Evolutionary conservation across 202 grass and related monocot genomes (phyloP).

Genomic region (Alloteropsis angusta): DNA sequence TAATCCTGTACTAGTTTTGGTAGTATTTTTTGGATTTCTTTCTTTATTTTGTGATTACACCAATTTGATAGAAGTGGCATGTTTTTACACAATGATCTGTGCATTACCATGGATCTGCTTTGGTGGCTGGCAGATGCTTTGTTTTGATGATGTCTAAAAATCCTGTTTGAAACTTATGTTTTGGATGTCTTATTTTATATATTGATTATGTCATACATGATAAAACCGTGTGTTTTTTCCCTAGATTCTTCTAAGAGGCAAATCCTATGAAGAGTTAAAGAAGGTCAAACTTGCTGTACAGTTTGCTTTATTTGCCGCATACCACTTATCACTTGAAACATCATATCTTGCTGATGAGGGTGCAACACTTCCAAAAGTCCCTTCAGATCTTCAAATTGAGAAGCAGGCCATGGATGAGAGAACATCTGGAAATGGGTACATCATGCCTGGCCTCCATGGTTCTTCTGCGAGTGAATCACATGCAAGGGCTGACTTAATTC

Average conservation of each 20-base stretch:
- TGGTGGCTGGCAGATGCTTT: not conserved
- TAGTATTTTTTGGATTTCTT: not conserved
- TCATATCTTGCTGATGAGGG: slow-evolving; percentile 94
- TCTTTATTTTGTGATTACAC: not conserved
- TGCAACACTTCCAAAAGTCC: slow-evolving; percentile 62
- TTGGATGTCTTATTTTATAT: not conserved
- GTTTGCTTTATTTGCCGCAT: slow-evolving; percentile 87
- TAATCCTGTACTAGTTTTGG: not conserved
- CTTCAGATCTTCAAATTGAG: slow-evolving; percentile 29
- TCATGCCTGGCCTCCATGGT: slow-evolving; percentile 22
- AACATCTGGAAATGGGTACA: slow-evolving; percentile 24
- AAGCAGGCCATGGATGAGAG: slow-evolving; percentile 30
- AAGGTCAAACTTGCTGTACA: slow-evolving; percentile 86
- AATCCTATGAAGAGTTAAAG: slow-evolving; percentile 70
- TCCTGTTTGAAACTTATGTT: not conserved
- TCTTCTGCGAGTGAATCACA: slow-evolving; percentile 26
- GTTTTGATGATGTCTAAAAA: slow-evolving; percentile 10
- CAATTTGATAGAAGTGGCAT: not conserved
- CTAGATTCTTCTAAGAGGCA: slow-evolving; percentile 83
- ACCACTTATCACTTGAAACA: slow-evolving; percentile 88
- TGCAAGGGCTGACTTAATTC: slow-evolving; percentile 3
- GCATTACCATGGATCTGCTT: not conserved
- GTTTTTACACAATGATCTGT: not conserved
- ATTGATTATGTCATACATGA: slow-evolving; percentile 9
- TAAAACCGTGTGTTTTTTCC: slow-evolving; percentile 14